Conservation (phyloP, 345 rosid species). For the Tarenaya hassleriana region DNA sequence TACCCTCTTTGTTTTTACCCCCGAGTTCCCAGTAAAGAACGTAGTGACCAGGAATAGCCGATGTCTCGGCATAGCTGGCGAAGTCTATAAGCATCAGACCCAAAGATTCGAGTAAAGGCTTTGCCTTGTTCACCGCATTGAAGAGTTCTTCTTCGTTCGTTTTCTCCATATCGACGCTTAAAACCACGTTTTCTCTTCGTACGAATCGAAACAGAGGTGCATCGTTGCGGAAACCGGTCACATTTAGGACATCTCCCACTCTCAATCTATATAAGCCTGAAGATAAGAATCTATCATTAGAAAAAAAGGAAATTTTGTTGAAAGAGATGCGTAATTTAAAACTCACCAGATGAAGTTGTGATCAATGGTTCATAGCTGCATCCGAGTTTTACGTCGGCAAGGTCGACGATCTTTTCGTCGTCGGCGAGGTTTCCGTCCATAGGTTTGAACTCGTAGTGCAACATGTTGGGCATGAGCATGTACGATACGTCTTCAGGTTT, state of each 20-base stretch:
- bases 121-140: constrained; percentile 57
- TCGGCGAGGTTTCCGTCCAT: constrained; percentile 47
- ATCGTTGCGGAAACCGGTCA: constrained; percentile 69
- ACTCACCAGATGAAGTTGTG: constrained; percentile 74
- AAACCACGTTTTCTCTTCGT: constrained; percentile 64
- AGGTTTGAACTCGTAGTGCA: constrained; percentile 75
- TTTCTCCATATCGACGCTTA: constrained; percentile 79
- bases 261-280: constrained; percentile 73
- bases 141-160: constrained; percentile 82
- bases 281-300: no score
- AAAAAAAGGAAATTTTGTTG: background rate
- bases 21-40: constrained; percentile 70
- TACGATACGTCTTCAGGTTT: constrained; percentile 75
- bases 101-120: constrained; percentile 41
- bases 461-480: constrained; percentile 79
- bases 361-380: constrained; percentile 74
- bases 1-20: constrained; percentile 2
- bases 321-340: no score
- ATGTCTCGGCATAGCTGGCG: constrained; percentile 65
- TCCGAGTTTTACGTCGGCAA: constrained; percentile 61
- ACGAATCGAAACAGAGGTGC: constrained; percentile 82
- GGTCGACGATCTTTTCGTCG: constrained; percentile 46
- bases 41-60: constrained; percentile 78
- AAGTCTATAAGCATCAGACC: constrained; percentile 56
- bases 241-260: constrained; percentile 81